Conservation (phyloP, 2,329 filamentous ascomycete species). For the Neopestalotiopsis sp. region DNA sequence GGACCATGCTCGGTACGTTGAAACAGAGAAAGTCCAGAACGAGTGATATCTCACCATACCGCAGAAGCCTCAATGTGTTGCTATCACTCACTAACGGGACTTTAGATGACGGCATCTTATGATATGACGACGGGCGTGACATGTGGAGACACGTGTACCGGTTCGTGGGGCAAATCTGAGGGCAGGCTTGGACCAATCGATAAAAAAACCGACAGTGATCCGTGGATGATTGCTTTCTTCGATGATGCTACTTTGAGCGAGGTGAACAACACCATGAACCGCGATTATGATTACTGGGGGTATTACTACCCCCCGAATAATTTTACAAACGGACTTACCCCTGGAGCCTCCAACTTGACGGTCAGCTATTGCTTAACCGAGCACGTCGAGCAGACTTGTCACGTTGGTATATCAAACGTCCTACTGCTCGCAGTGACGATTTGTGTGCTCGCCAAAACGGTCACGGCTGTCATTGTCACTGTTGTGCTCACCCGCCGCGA, state of each 20-base stretch:
- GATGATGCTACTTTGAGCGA: background rate
- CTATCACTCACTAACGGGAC: background rate
- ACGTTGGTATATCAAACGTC: conserved; percentile 25
- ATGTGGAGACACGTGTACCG: background rate
- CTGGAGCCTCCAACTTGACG: conserved; percentile 8
- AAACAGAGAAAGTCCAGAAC: background rate
- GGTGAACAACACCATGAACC: background rate
- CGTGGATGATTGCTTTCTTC: conserved; percentile 1
- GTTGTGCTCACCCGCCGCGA: conserved; percentile 33
- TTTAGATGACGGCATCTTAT: background rate
- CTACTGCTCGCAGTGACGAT: conserved; percentile 27
- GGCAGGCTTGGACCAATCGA: background rate
- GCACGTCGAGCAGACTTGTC: conserved; percentile 22
- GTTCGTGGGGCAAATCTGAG: background rate
- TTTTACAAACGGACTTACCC: background rate
- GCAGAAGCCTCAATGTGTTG: background rate
- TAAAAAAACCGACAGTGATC: background rate
- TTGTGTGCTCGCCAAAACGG: conserved; percentile 47
- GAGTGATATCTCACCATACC: background rate
- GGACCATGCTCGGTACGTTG: background rate
- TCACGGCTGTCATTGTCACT: conserved; percentile 35
- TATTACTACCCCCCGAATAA: background rate
- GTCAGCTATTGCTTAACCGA: conserved; percentile 28
- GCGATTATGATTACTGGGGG: background rate
- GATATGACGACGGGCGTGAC: background rate